Conservation (phyloP, 139 green algal genomes). For the Chlorella ohadii region DNA sequence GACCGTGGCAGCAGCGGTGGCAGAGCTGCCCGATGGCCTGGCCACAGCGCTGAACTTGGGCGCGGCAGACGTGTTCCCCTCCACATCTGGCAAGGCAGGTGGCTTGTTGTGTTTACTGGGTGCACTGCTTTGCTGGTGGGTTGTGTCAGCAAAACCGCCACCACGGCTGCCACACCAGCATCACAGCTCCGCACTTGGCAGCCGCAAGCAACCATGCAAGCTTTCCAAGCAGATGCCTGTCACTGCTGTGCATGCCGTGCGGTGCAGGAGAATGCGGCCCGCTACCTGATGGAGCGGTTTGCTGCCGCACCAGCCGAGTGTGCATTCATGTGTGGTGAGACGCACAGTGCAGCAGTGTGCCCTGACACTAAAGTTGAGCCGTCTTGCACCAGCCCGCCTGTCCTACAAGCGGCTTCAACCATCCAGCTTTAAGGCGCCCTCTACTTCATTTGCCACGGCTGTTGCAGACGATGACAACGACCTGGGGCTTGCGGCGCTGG, state of each 20-base stretch:
- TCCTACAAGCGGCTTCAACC: too few relatives aligned
- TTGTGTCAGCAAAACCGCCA: too few relatives aligned
- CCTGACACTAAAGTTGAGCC: too few relatives aligned
- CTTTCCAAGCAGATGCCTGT: too few relatives aligned
- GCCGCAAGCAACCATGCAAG: too few relatives aligned
- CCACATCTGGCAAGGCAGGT: constrained; percentile 68
- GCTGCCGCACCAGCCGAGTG: constrained; percentile 29
- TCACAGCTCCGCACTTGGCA: too few relatives aligned
- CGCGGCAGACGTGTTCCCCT: constrained; percentile 76
- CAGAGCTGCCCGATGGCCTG: constrained; percentile 37
- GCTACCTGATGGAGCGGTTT: constrained; percentile 66
- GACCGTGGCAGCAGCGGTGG: constrained; percentile 6
- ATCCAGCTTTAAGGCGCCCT: too few relatives aligned
- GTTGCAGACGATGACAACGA: constrained; percentile 37
- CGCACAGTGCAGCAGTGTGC: too few relatives aligned
- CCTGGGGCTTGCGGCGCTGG: constrained; percentile 12
- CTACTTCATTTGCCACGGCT: not conserved
- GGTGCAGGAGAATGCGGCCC: constrained; percentile 49
- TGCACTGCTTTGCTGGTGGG: too few relatives aligned
- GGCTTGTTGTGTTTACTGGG: not conserved
- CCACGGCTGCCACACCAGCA: too few relatives aligned
- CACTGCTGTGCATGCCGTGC: too few relatives aligned
- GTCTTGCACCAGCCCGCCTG: too few relatives aligned
- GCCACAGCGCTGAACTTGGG: constrained; percentile 70
- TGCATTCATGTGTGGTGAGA: constrained; percentile 64